Percentiles rank a stretch among this genome's conserved stretches.
These are phyloP conservation scores for Boletus sp. DNA, from an alignment of 1,284 basidiomycete species.

Conservation along the genomic window DNA sequence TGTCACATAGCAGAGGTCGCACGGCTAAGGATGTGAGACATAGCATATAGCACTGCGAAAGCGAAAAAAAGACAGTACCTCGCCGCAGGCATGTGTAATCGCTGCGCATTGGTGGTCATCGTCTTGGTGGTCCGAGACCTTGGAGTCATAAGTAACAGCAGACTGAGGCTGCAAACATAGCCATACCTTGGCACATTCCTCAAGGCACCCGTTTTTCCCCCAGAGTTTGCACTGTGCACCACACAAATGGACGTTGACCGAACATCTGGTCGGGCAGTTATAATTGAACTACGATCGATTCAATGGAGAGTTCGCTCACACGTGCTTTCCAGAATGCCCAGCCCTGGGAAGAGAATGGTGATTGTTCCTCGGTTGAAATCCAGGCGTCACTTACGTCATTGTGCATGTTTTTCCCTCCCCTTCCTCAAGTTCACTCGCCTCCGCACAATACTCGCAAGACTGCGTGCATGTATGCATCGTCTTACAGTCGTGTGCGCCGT, in stretches of 20 bases:
- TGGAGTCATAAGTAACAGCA: constrained; percentile 14
- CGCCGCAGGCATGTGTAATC: constrained; percentile 49
- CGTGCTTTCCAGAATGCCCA: constrained; percentile 52
- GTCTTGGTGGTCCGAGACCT: constrained; percentile 45
- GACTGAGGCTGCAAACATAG: not conserved
- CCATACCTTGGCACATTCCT: constrained; percentile 46
- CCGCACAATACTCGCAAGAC: constrained; percentile 44
- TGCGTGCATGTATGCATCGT: constrained; percentile 47
- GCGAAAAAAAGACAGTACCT: constrained; percentile 37
- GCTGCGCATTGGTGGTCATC: constrained; percentile 54
- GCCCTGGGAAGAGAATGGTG: constrained; percentile 37
- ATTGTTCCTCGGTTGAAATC: not conserved
- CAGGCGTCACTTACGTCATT: constrained; percentile 39
- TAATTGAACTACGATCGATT: not conserved
- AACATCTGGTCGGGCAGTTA: constrained; percentile 39
- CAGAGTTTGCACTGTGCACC: constrained; percentile 41
- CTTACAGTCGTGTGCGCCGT: constrained; percentile 45
- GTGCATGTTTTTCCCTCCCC: constrained; percentile 35
- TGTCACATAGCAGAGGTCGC: constrained; percentile 37
- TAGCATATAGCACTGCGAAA: not conserved
- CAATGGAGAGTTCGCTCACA: constrained; percentile 36
- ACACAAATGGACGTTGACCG: constrained; percentile 47
- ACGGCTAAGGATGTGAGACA: constrained; percentile 39
- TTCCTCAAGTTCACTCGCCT: constrained; percentile 14
- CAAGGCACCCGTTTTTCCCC: constrained; percentile 46